Evolutionary conservation across 257 asterid species (phyloP).

Genomic region (Misopates orontium): DNA sequence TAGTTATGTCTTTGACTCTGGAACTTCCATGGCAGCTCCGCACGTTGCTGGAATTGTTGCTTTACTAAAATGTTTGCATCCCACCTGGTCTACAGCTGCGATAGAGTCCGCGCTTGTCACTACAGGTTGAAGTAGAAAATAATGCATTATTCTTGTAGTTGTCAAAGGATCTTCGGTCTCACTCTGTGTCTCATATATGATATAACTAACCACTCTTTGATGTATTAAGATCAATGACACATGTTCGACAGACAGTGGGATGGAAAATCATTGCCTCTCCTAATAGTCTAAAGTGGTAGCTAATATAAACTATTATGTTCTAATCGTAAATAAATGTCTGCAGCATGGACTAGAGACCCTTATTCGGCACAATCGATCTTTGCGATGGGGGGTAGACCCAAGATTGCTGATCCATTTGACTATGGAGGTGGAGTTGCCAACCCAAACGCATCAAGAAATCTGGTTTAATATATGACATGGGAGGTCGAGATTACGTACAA

Average conservation of each 20-base stretch:
- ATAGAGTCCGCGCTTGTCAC: constrained; percentile 38
- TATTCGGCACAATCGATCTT: constrained; percentile 31
- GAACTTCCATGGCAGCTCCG: constrained; percentile 48
- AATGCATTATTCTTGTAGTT: too few relatives aligned
- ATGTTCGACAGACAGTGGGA: too few relatives aligned
- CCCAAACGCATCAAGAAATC: constrained; percentile 30
- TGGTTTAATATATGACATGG: constrained; percentile 36
- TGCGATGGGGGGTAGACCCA: constrained; percentile 20
- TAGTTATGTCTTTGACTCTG: neutral
- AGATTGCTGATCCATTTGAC: constrained; percentile 35
- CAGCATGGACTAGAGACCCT: constrained; percentile 40
- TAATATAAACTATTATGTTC: too few relatives aligned
- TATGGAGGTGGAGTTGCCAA: constrained; percentile 39
- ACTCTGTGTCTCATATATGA: too few relatives aligned
- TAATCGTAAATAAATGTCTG: constrained; percentile 17
- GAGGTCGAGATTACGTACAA: constrained; percentile 29
- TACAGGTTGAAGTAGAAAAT: constrained; percentile 24
- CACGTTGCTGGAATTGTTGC: constrained; percentile 40
- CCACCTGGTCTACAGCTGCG: constrained; percentile 46
- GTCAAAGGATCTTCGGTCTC: too few relatives aligned
- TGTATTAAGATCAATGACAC: too few relatives aligned
- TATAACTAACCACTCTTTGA: too few relatives aligned
- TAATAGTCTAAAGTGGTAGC: too few relatives aligned
- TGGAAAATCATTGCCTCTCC: too few relatives aligned
- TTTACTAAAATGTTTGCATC: constrained; percentile 39